Percentiles rank a stretch among this genome's conserved stretches.
phyloP scores from a whole-genome alignment of 1,284 basidiomycete genomes.

The Marasmius fiardii region DNA sequence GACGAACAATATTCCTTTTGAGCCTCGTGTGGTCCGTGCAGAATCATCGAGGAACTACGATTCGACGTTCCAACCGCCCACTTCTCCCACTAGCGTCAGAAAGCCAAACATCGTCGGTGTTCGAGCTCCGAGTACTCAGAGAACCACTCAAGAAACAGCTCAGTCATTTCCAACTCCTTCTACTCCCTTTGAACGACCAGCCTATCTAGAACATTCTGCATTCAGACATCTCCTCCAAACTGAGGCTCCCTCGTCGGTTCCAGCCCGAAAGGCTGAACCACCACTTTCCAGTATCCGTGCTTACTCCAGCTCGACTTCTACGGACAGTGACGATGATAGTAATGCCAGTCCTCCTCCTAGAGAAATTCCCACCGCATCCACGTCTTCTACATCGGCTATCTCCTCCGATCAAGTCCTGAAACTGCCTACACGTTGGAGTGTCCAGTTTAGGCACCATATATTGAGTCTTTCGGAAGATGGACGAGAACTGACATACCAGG shows the following conservation, averaged over 20 bases:
- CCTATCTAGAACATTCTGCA: conserved; percentile 73
- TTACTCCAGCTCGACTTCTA: conserved; percentile 27
- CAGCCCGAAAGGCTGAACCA: conserved; percentile 33
- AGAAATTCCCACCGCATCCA: conserved; percentile 20
- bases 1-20: conserved; percentile 36
- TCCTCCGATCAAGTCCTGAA: conserved; percentile 43
- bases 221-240: conserved; percentile 66
- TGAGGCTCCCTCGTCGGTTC: conserved; percentile 43
- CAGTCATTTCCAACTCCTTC: conserved; percentile 21
- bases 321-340: conserved; percentile 66
- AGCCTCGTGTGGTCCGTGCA: conserved; percentile 64
- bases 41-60: conserved; percentile 36
- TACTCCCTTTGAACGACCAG: conserved; percentile 56
- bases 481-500: conserved; percentile 66
- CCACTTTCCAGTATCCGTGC: background rate
- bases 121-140: conserved; percentile 15
- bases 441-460: conserved; percentile 54
- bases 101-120: conserved; percentile 37
- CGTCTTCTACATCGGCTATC: conserved; percentile 20
- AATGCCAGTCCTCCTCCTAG: conserved; percentile 44
- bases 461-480: conserved; percentile 68
- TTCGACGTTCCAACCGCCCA: conserved; percentile 33
- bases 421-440: conserved; percentile 80
- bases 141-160: conserved; percentile 2
- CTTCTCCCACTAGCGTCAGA: conserved; percentile 39